Conservation (phyloP, 495 filamentous ascomycete genomes). For the Penicillium silybi region DNA sequence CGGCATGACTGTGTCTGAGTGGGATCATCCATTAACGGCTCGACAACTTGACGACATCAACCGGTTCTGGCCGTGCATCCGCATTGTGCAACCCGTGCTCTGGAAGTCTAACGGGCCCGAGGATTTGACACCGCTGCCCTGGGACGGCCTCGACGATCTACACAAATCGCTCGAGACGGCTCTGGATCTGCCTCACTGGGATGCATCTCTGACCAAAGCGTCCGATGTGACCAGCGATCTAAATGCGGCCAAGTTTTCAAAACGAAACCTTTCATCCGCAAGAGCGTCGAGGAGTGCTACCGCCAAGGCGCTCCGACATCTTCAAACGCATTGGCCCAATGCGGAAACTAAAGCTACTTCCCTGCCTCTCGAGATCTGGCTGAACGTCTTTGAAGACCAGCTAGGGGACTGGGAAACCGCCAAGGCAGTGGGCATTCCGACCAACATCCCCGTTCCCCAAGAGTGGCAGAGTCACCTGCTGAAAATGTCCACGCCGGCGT, state of each 20-base stretch:
- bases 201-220: not conserved
- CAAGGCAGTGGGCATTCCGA: slow-evolving; percentile 71
- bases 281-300: slow-evolving; percentile 54
- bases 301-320: slow-evolving; percentile 50
- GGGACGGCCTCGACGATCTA: slow-evolving; percentile 64
- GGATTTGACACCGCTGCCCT: slow-evolving; percentile 50
- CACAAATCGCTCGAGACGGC: slow-evolving; percentile 60
- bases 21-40: slow-evolving; percentile 81
- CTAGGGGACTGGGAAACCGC: slow-evolving; percentile 88
- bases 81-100: slow-evolving; percentile 64
- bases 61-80: slow-evolving; percentile 78
- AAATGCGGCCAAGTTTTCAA: slow-evolving; percentile 2
- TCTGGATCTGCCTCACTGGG: slow-evolving; percentile 26
- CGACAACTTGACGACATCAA: slow-evolving; percentile 77
- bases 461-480: slow-evolving; percentile 63
- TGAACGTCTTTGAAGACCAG: slow-evolving; percentile 72
- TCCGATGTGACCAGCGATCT: not conserved
- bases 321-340: slow-evolving; percentile 23
- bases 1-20: slow-evolving; percentile 76
- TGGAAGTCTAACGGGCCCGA: slow-evolving; percentile 62
- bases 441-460: slow-evolving; percentile 64
- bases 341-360: slow-evolving; percentile 21
- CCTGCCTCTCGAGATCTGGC: slow-evolving; percentile 84
- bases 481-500: slow-evolving; percentile 49
- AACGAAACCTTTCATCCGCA: slow-evolving; percentile 37